Evolutionary conservation across 1,284 basidiomycete genomes (phyloP).

Genomic region (Kwoniella shivajii): DNA sequence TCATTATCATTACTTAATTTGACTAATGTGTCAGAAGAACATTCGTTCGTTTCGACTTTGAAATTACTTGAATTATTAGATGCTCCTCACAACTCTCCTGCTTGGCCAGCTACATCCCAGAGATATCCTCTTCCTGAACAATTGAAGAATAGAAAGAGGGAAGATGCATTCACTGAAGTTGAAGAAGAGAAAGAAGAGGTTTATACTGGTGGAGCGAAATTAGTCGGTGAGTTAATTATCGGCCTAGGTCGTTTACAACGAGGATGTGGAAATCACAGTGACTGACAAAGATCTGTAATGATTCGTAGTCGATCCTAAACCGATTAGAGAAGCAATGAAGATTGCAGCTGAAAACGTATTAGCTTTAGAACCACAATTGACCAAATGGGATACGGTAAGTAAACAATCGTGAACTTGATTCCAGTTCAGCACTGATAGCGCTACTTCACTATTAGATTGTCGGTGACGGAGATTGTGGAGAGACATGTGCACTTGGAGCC

Average conservation of each 20-base stretch:
- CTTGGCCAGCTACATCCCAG: conserved; percentile 53
- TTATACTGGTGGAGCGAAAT: conserved; percentile 36
- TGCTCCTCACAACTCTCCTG: conserved; percentile 53
- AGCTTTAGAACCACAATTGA: conserved; percentile 55
- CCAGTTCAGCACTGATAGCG: no score
- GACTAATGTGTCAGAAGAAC: conserved; percentile 45
- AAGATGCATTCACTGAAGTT: conserved; percentile 41
- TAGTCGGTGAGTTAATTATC: conserved; percentile 21
- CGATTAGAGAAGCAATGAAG: conserved; percentile 34
- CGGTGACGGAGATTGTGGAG: conserved; percentile 53
- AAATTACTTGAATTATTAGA: conserved; percentile 55
- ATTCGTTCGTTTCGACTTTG: conserved; percentile 24
- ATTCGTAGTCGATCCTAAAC: conserved; percentile 13
- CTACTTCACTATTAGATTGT: conserved; percentile 23
- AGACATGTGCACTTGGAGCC: conserved; percentile 50
- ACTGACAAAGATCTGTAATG: not conserved
- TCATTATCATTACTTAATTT: conserved; percentile 57
- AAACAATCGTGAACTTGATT: not conserved
- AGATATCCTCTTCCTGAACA: conserved; percentile 37
- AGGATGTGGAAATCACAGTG: not conserved
- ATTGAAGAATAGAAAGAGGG: conserved; percentile 31
- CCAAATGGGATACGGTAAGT: conserved; percentile 56
- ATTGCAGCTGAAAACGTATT: conserved; percentile 40
- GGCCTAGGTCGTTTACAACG: no score
- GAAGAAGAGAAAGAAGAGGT: conserved; percentile 35